phyloP scores from a whole-genome alignment of 2,329 filamentous ascomycete species.

The Ascomycota sp. region DNA sequence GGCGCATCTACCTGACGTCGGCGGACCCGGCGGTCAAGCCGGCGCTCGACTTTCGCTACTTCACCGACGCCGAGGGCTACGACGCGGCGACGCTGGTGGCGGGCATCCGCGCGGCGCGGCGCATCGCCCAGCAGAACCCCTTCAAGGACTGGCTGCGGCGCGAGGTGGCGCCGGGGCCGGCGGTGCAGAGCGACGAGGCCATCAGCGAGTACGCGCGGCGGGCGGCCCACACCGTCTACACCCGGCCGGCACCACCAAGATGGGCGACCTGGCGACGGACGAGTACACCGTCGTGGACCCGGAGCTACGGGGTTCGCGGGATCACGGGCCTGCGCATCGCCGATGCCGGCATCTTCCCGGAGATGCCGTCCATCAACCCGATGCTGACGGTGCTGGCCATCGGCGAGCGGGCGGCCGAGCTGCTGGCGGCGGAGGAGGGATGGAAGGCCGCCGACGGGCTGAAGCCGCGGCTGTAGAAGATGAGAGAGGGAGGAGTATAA shows the following conservation, averaged over 20 bases:
- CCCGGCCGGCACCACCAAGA: slow-evolving; percentile 75
- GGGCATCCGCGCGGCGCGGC: slow-evolving; percentile 57
- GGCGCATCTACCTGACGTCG: slow-evolving; percentile 58
- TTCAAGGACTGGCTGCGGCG: slow-evolving; percentile 71
- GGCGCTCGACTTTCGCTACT: slow-evolving; percentile 74
- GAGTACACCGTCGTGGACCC: slow-evolving; percentile 61
- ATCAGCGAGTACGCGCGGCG: slow-evolving; percentile 64
- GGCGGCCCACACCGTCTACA: slow-evolving; percentile 82
- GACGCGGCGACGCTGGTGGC: slow-evolving; percentile 65
- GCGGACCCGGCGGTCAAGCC: slow-evolving; percentile 59
- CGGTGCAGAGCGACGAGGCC: slow-evolving; percentile 56
- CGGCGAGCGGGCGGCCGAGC: slow-evolving; percentile 66
- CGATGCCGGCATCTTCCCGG: slow-evolving; percentile 74
- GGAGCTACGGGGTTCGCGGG: slow-evolving; percentile 49
- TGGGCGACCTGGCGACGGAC: slow-evolving; percentile 55
- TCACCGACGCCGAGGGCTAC: slow-evolving; percentile 71
- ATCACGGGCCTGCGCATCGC: slow-evolving; percentile 58
- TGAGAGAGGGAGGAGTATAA: too few species aligned
- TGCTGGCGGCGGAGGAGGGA: slow-evolving; percentile 51
- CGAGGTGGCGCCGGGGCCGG: slow-evolving; percentile 60
- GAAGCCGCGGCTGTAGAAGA: slow-evolving; percentile 11
- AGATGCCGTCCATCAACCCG: slow-evolving; percentile 71
- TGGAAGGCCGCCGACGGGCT: slow-evolving; percentile 15
- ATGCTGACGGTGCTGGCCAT: slow-evolving; percentile 78
- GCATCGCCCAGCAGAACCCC: slow-evolving; percentile 52